Conservation (phyloP, 345 rosid genomes). For the Triadica sebifera region DNA sequence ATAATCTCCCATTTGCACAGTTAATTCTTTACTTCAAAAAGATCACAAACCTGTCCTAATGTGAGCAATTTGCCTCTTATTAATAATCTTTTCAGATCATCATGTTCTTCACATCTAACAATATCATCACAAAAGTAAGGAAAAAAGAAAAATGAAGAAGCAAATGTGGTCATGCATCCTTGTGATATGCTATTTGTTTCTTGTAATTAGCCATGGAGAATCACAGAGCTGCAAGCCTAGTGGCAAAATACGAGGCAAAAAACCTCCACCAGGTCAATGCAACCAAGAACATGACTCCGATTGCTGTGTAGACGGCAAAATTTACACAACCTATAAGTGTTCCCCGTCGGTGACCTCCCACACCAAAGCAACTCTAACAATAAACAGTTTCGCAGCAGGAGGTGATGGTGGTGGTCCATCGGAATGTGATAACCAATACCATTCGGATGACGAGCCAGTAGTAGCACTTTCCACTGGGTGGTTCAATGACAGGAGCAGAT, state of each 20-base stretch:
- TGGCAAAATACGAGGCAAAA: not conserved
- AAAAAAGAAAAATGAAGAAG: not conserved
- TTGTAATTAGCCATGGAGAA: not conserved
- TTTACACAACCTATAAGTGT: not conserved
- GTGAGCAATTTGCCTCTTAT: no score
- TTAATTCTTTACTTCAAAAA: no score
- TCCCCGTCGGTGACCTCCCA: not conserved
- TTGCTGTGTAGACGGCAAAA: constrained; percentile 3
- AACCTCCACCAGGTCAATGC: not conserved
- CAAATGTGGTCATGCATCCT: not conserved
- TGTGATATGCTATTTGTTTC: not conserved
- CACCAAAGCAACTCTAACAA: not conserved
- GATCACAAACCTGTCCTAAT: no score
- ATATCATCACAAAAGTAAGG: no score
- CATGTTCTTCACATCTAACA: no score
- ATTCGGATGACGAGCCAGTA: constrained; percentile 1
- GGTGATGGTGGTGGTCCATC: not conserved
- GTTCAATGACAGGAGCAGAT: constrained; percentile 10
- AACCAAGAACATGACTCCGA: not conserved
- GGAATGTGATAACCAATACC: not conserved
- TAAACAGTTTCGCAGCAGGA: not conserved
- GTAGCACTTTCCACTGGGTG: constrained; percentile 17
- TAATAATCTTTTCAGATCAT: no score
- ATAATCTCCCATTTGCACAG: no score
- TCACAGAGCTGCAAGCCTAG: constrained; percentile 5